A percentile compares a stretch with the other conserved stretches of the same genome.
Conservation (phyloP, 2,329 filamentous ascomycete species). For the Madurella fahalii region DNA sequence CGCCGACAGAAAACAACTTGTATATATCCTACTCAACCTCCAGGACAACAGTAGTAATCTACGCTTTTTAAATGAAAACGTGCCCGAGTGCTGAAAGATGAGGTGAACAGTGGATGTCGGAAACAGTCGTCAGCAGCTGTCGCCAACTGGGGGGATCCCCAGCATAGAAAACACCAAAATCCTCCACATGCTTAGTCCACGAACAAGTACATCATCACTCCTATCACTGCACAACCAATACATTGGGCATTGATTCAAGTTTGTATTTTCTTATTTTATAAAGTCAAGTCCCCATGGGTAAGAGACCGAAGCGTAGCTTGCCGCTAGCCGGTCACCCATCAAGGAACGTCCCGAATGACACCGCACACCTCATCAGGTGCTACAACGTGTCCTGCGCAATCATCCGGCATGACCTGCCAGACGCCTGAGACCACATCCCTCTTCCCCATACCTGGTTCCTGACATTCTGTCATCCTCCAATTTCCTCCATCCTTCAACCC, state of each 20-base stretch:
- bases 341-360: background rate
- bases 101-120: too few relatives aligned
- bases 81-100: too few relatives aligned
- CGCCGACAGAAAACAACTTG: too few relatives aligned
- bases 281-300: background rate
- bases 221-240: background rate
- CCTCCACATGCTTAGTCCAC: too few relatives aligned
- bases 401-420: background rate
- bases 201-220: too few relatives aligned
- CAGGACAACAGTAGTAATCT: too few relatives aligned
- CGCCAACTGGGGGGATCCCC: too few relatives aligned
- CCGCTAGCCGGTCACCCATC: background rate
- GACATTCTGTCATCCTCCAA: conserved; percentile 11
- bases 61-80: too few relatives aligned
- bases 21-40: too few relatives aligned
- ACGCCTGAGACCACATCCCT: background rate
- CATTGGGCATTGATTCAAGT: background rate
- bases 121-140: too few relatives aligned
- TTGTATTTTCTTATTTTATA: background rate
- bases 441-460: conserved; percentile 1
- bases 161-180: too few relatives aligned
- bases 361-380: background rate
- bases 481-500: conserved; percentile 13
- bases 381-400: background rate
- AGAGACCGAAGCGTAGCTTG: background rate